A percentile compares a stretch with the other conserved stretches of the same genome.
Conservation (phyloP, 345 rosid genomes). For the Sonneratia alba region DNA sequence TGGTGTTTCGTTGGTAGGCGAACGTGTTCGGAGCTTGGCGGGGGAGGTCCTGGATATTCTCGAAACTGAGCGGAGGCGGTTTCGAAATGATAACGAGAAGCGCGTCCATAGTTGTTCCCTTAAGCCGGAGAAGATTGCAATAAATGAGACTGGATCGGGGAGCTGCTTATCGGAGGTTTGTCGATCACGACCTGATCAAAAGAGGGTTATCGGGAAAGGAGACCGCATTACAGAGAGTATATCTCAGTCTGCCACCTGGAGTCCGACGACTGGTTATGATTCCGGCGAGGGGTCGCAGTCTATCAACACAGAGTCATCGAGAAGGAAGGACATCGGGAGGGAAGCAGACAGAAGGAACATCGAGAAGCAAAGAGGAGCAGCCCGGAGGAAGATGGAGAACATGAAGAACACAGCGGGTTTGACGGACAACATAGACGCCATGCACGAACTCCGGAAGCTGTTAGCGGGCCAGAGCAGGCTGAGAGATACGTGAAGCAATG, state of each 20-base stretch:
- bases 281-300: background rate
- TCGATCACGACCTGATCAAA: background rate
- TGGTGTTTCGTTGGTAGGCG: background rate
- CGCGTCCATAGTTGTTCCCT: background rate
- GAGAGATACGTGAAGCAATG: too few relatives aligned
- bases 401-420: constrained; percentile 1
- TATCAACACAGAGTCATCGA: background rate
- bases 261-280: background rate
- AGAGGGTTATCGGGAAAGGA: too few relatives aligned
- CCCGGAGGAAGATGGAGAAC: background rate
- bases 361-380: constrained; percentile 1
- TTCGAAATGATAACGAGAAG: too few relatives aligned
- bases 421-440: constrained; percentile 2
- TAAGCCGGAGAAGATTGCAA: background rate
- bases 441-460: background rate
- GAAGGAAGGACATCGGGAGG: background rate
- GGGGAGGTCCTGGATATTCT: background rate
- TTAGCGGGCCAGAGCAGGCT: background rate
- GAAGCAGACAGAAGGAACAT: background rate
- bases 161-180: background rate
- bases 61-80: background rate
- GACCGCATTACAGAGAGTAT: too few relatives aligned
- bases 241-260: background rate
- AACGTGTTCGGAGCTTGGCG: background rate
- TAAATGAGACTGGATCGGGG: background rate